These are phyloP conservation scores for Starmera quercuum DNA, from an alignment of 805 yeast species.

Conservation along the genomic window DNA sequence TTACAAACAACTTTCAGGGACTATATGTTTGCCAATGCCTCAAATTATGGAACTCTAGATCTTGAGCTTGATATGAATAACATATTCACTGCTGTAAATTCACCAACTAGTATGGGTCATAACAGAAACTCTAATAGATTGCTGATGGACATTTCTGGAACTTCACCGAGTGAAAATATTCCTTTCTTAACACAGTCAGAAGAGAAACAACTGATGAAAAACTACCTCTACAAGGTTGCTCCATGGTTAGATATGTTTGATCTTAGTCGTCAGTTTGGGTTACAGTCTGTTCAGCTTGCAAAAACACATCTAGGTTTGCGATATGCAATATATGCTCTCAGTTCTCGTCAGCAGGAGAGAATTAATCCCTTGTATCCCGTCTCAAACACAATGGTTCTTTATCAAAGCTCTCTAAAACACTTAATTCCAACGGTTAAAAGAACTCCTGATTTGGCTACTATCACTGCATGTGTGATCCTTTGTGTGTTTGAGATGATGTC, in stretches of 20 bases:
- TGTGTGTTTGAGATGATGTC: constrained; percentile 37
- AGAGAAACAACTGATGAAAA: constrained; percentile 22
- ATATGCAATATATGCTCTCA: constrained; percentile 25
- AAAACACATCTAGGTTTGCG: constrained; percentile 25
- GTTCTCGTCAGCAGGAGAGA: constrained; percentile 26
- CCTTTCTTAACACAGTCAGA: constrained; percentile 25
- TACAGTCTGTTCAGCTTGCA: constrained; percentile 29
- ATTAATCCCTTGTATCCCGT: constrained; percentile 19
- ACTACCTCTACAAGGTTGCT: constrained; percentile 30
- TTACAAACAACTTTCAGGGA: constrained; percentile 29
- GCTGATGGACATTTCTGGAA: neutral
- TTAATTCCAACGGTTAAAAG: constrained; percentile 27
- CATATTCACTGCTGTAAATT: neutral
- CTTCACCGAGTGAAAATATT: constrained; percentile 3
- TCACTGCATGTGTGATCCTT: constrained; percentile 32
- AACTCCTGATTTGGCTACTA: constrained; percentile 20
- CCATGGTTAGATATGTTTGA: constrained; percentile 33
- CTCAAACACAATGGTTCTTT: constrained; percentile 21
- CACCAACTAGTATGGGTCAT: neutral
- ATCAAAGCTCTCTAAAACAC: constrained; percentile 25
- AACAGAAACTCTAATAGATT: neutral
- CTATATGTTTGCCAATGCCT: constrained; percentile 31
- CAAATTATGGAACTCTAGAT: constrained; percentile 11
- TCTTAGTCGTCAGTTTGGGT: constrained; percentile 25
- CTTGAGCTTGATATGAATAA: neutral